phyloP scores from a whole-genome alignment of 78 protist genomes.

The Emiliania huxleyi region DNA sequence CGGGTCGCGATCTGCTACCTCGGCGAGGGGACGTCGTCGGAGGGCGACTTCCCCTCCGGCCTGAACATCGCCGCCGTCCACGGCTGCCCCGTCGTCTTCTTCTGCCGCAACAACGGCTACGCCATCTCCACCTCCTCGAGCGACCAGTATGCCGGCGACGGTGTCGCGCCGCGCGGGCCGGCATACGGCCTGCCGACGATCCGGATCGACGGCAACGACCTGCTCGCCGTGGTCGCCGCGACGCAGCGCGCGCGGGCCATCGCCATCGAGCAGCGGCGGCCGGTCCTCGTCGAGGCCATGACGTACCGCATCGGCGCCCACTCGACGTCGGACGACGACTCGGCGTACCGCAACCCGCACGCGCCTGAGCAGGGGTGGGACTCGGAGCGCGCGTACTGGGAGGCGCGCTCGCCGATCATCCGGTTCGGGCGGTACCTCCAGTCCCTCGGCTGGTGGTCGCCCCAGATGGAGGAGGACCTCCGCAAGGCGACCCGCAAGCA shows the following conservation, averaged over 20 bases:
- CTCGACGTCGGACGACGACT: constrained; percentile 90
- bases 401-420: too few relatives aligned
- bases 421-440: neutral
- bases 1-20: constrained; percentile 82
- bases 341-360: constrained; percentile 75
- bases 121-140: constrained; percentile 90
- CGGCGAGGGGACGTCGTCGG: constrained; percentile 96
- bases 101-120: constrained; percentile 96
- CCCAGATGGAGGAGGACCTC: neutral
- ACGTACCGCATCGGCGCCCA: constrained; percentile 83
- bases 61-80: constrained; percentile 87
- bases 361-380: constrained; percentile 69
- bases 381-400: neutral
- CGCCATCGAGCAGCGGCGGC: constrained; percentile 57
- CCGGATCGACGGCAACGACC: constrained; percentile 95
- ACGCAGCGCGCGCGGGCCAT: constrained; percentile 71
- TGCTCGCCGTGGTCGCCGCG: constrained; percentile 87
- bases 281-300: constrained; percentile 77
- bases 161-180: constrained; percentile 63
- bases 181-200: constrained; percentile 86
- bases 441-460: constrained; percentile 1
- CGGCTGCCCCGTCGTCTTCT: constrained; percentile 79
- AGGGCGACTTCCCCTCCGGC: constrained; percentile 95
- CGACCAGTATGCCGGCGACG: constrained; percentile 83
- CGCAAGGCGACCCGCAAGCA: constrained; percentile 21